Evolutionary conservation across 345 rosid genomes (phyloP), one percentile per base, ranked within the genome.

Genomic region (Hypericum perforatum): DNA sequence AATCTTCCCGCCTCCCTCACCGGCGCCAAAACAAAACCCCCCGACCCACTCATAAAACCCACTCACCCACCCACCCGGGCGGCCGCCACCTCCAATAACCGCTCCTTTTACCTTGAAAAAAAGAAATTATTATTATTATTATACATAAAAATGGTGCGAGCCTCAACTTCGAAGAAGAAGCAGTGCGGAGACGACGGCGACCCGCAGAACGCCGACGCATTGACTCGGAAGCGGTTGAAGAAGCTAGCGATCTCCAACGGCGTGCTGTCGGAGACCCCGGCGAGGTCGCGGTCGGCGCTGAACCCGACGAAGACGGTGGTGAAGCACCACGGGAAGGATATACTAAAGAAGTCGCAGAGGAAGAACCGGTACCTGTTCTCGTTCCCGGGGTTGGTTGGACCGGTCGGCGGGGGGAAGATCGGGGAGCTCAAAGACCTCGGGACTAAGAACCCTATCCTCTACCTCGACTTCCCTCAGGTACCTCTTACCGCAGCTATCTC

Each of bases 321-420:
- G 11, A 86, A 89, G 65, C 95, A 89, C 72, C 86, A 80, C 16
- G 97, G 95, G 59, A 70, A 60, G 57, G 94, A 89, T 70, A 78
- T 89, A 63, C 55, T 84, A 59, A 70, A 82, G 61, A 90, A 86
- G 53, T 84, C 96, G 1, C 89, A 80, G 66, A 75, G 96, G 55
- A 90, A 81, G 77, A 86, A 73, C 56, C 78, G 77, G 6, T 86
- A 58, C 71, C 80, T 79, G 53, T 82, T 78, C 71, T 82, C 96
- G 7, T 82, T 90, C 59, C 96, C 96, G 0, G 88, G 84, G 22
- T 85, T 81, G 8, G 62, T 84, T 7, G 86, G 76, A 46, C 94
- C 94, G 5, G 7, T 74, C 38, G 58, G 54, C 49, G 68, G 81
- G 48, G 96, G 96, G 44, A 79, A 79, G 69, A 84, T 91, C 60